These are phyloP conservation scores for Suhomyces pyralidae DNA, from an alignment of 805 yeast genomes.

Conservation along the genomic window DNA sequence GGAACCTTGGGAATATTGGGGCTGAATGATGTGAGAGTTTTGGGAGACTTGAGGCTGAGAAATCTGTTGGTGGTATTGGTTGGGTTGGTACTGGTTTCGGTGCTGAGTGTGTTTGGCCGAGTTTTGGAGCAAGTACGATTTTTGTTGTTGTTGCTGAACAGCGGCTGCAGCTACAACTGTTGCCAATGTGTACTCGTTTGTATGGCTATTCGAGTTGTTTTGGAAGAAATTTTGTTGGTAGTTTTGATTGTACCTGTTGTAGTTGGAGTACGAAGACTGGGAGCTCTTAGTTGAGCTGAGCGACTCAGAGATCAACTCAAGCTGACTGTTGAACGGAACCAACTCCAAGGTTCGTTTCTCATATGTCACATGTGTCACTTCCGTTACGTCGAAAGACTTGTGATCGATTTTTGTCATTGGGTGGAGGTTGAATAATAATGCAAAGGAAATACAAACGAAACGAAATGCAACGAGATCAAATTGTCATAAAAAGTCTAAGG, in stretches of 20 bases:
- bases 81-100: conserved; percentile 4
- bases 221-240: conserved; percentile 6
- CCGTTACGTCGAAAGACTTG: not conserved
- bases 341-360: conserved; percentile 25
- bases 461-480: not conserved
- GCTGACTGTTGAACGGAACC: conserved; percentile 28
- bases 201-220: conserved; percentile 2
- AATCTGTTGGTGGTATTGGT: not conserved
- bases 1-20: conserved; percentile 4
- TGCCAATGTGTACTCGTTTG: conserved; percentile 23
- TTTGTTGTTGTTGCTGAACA: conserved; percentile 26
- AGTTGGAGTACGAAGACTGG: conserved; percentile 7
- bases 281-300: conserved; percentile 6
- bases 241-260: conserved; percentile 6
- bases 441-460: conserved; percentile 6
- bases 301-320: conserved; percentile 22
- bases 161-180: conserved; percentile 34
- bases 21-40: conserved; percentile 1
- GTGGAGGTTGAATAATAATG: conserved; percentile 1
- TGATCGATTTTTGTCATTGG: not conserved
- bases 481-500: not conserved
- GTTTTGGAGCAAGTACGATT: conserved; percentile 18
- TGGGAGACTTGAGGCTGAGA: conserved; percentile 1
- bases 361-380: conserved; percentile 8
- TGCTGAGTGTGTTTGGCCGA: not conserved